phyloP scores from a whole-genome alignment of 805 yeast genomes.

The Kuraishia cidri region DNA sequence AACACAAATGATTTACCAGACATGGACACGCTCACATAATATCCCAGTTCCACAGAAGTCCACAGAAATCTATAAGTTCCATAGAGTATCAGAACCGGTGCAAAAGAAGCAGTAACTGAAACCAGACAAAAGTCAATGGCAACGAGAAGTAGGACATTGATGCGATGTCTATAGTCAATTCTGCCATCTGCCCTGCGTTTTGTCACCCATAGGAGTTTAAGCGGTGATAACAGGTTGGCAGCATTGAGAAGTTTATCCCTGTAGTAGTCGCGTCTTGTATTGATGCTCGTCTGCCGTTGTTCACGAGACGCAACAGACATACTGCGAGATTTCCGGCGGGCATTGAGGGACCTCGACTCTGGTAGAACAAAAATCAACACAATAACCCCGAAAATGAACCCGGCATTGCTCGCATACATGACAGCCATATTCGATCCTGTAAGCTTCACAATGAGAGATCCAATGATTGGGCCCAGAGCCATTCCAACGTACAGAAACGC shows the following conservation, averaged over 20 bases:
- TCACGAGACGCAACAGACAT: slow-evolving; percentile 6
- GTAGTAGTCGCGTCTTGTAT: slow-evolving; percentile 1
- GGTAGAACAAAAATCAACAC: slow-evolving; percentile 33
- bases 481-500: slow-evolving; percentile 54
- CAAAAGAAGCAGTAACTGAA: slow-evolving; percentile 28
- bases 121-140: slow-evolving; percentile 33
- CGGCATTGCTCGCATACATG: slow-evolving; percentile 15
- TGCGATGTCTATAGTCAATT: slow-evolving; percentile 17
- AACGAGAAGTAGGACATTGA: slow-evolving; percentile 40
- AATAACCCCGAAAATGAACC: slow-evolving; percentile 23
- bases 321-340: slow-evolving; percentile 43
- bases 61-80: slow-evolving; percentile 45
- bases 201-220: slow-evolving; percentile 47
- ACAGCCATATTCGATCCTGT: slow-evolving; percentile 19
- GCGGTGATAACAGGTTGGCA: slow-evolving; percentile 31
- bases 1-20: slow-evolving; percentile 38
- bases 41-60: slow-evolving; percentile 46
- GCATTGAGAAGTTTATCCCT: slow-evolving; percentile 1
- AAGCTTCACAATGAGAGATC: slow-evolving; percentile 27
- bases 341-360: slow-evolving; percentile 54
- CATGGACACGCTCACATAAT: slow-evolving; percentile 43
- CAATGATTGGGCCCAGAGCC: slow-evolving; percentile 56
- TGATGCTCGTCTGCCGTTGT: slow-evolving; percentile 3
- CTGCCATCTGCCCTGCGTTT: slow-evolving; percentile 17
- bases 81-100: slow-evolving; percentile 37